These are phyloP conservation scores for Epichloe uncinata DNA, from an alignment of 2,329 filamentous ascomycete genomes.

Conservation along the genomic window DNA sequence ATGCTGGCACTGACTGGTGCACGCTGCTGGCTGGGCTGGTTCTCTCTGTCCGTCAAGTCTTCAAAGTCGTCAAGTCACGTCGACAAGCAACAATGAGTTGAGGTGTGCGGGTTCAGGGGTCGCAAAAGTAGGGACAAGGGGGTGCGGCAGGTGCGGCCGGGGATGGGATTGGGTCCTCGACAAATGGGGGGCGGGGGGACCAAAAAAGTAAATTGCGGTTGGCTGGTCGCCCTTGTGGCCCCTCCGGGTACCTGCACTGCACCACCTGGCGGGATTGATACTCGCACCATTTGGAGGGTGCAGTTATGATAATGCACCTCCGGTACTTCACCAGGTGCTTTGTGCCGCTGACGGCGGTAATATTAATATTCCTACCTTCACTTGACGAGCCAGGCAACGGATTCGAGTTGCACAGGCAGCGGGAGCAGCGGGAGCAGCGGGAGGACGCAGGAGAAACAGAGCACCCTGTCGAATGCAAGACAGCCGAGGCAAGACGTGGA, in stretches of 20 bases:
- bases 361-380: too few species aligned
- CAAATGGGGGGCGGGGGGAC: neutral
- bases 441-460: too few species aligned
- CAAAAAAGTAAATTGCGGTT: conserved; percentile 3
- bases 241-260: neutral
- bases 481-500: too few species aligned
- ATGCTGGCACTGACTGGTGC: neutral
- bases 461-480: too few species aligned
- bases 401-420: too few species aligned
- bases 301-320: too few species aligned
- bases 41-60: neutral
- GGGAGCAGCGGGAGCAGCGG: too few species aligned
- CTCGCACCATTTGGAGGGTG: neutral
- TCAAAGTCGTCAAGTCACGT: neutral
- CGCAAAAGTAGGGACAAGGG: neutral
- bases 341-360: too few species aligned
- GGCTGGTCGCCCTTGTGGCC: neutral
- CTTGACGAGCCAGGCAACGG: too few species aligned
- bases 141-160: neutral
- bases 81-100: neutral
- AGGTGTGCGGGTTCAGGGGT: neutral
- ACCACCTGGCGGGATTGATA: neutral
- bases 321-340: too few species aligned
- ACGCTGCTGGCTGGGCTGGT: neutral
- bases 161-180: neutral